phyloP scores from a whole-genome alignment of 305 asterid species.

The Solanum aculeatissimum region DNA sequence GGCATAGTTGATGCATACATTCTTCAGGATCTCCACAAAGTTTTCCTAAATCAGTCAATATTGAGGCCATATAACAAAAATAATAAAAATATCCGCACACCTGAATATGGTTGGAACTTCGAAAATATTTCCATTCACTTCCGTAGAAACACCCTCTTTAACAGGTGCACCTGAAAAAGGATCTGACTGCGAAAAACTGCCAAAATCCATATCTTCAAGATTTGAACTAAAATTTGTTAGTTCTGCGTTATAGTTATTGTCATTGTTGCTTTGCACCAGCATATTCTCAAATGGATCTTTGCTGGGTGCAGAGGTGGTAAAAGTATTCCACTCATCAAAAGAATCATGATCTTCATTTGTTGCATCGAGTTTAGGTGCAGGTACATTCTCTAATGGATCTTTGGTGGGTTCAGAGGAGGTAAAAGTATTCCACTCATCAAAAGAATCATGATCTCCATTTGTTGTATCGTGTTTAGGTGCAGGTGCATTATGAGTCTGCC shows the following conservation, averaged over 20 bases:
- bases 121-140: slow-evolving; percentile 13
- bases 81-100: slow-evolving; percentile 17
- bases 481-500: slow-evolving; percentile 21
- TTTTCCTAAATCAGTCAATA: background rate
- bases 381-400: slow-evolving; percentile 16
- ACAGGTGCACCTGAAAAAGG: slow-evolving; percentile 23
- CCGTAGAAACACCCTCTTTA: slow-evolving; percentile 18
- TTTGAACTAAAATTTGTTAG: slow-evolving; percentile 28
- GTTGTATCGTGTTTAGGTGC: slow-evolving; percentile 15
- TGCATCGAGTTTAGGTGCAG: background rate
- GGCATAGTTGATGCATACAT: background rate
- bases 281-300: background rate
- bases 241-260: slow-evolving; percentile 13
- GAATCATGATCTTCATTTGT: background rate
- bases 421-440: slow-evolving; percentile 64
- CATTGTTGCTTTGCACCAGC: background rate
- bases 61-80: background rate
- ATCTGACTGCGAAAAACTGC: slow-evolving; percentile 32
- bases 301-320: background rate
- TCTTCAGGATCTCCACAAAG: background rate
- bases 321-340: slow-evolving; percentile 11
- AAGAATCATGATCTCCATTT: slow-evolving; percentile 19
- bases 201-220: slow-evolving; percentile 29
- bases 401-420: slow-evolving; percentile 29
- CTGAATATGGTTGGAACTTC: slow-evolving; percentile 38